A percentile compares a stretch with the other conserved stretches of the same genome.
Evolutionary conservation across 352 stramenopile genomes (phyloP).

Genomic region (Globisporangium sylvaticum): DNA sequence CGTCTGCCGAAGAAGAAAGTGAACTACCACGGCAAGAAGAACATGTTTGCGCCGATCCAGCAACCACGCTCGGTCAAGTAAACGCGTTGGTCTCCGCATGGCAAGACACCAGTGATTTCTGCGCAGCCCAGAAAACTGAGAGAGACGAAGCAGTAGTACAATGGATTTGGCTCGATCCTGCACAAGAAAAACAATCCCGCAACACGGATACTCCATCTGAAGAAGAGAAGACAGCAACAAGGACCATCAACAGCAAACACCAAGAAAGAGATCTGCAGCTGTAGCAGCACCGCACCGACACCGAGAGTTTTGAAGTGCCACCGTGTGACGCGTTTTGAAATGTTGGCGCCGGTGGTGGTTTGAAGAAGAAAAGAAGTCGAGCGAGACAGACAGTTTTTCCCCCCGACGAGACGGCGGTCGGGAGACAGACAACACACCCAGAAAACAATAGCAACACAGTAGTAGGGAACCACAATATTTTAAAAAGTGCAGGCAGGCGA

Average conservation of each 20-base stretch:
- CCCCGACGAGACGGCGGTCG: constrained; percentile 3
- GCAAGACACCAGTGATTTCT: background rate
- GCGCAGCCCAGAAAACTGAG: background rate
- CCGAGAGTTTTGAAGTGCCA: background rate
- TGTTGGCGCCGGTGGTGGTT: background rate
- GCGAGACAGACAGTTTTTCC: constrained; percentile 2
- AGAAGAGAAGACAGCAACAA: background rate
- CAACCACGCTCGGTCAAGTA: constrained; percentile 75
- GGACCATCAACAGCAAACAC: background rate
- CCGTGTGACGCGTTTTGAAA: background rate
- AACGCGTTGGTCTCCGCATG: background rate
- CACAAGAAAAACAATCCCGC: constrained; percentile 22
- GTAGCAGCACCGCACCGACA: constrained; percentile 3
- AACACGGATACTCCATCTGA: constrained; percentile 25
- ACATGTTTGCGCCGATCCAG: constrained; percentile 48
- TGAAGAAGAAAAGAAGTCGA: constrained; percentile 9
- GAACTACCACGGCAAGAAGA: constrained; percentile 39
- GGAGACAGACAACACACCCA: background rate
- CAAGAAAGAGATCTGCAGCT: constrained; percentile 2
- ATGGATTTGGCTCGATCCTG: constrained; percentile 13
- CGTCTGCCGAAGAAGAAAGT: constrained; percentile 36
- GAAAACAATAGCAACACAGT: constrained; percentile 8
- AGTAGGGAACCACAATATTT: constrained; percentile 4
- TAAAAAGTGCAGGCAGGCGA: constrained; percentile 10
- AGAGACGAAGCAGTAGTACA: constrained; percentile 6